Evolutionary conservation across 768 basidiomycete species (phyloP), one percentile per base, ranked within the genome.

Genomic region (Lepiota venenata): DNA sequence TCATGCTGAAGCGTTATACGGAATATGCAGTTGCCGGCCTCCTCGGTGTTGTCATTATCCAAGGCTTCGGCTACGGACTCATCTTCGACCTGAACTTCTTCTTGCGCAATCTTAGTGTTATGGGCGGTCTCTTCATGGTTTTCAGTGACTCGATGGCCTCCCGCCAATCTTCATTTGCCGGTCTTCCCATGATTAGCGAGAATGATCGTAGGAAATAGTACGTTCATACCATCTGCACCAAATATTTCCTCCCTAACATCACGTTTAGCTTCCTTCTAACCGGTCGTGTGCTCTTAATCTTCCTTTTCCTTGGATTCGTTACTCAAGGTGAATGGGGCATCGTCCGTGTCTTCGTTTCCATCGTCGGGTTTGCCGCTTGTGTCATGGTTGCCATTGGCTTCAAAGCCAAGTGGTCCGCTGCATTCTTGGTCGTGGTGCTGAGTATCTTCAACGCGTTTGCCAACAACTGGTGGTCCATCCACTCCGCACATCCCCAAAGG

Each of bases 71-170:
- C 61, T 99, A 99, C 65, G 97, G 97, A 32, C 90, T 99, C 69
- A 96, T 99, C 65, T 99, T 99, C 71, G 97, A 98, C 79, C 81
- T 98, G 69, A 98, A 91, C 75, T 99, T 99, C 82, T 99, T 99
- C 93, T 88, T 98, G 42, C 94, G 97, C 69, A 99, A 98, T 73
- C 80, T 99, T 53, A 91, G 88, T 58, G 97, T 99, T 66, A 93
- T 98, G 58, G 97, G 97, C 52, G 97, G 97, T 50, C 84, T 99
- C 43, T 87, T 99, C 73, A 99, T 99, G 97, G 95, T 98, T 21
- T 94, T 99, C 72, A 93, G 89, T 59, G 97, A 99, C 69, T 91
- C 93, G 1, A 88, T 98, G 81, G 80, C 91, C 54, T 88, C 85
- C 18, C 82, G 86, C 70, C 94, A 88, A 74, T 84, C 87, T 61